These are phyloP conservation scores for Clonostachys solani DNA, from an alignment of 2,329 filamentous ascomycete species.

Conservation along the genomic window DNA sequence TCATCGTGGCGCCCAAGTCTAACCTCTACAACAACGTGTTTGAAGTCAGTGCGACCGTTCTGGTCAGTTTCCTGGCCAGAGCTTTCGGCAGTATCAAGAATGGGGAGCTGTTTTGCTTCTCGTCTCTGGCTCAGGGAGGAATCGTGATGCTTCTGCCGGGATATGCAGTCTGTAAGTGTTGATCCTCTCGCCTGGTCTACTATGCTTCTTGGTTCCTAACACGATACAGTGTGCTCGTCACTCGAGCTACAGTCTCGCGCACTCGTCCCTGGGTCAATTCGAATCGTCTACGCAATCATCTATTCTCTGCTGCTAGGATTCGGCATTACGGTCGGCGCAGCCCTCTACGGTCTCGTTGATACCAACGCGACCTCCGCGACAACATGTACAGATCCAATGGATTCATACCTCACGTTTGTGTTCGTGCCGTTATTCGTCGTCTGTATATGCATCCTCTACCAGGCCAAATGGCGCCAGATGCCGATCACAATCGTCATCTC, in stretches of 20 bases:
- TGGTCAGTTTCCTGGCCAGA: slow-evolving; percentile 59
- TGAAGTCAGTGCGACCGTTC: slow-evolving; percentile 56
- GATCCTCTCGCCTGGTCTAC: not conserved
- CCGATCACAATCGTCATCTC: slow-evolving; percentile 74
- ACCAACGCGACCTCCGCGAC: slow-evolving; percentile 39
- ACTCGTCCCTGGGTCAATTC: slow-evolving; percentile 66
- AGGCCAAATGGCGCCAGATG: slow-evolving; percentile 77
- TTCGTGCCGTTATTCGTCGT: slow-evolving; percentile 73
- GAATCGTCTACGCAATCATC: slow-evolving; percentile 71
- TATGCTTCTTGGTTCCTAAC: slow-evolving; percentile 8
- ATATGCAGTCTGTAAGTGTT: slow-evolving; percentile 51
- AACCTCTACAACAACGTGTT: slow-evolving; percentile 65
- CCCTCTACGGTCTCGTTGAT: slow-evolving; percentile 60
- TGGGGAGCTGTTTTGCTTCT: slow-evolving; percentile 57
- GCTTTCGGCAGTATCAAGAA: slow-evolving; percentile 56
- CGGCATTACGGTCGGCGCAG: slow-evolving; percentile 64
- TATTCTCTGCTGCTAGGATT: slow-evolving; percentile 71
- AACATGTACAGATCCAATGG: slow-evolving; percentile 37
- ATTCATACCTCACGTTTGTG: slow-evolving; percentile 49
- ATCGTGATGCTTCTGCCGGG: slow-evolving; percentile 65
- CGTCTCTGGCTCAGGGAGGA: slow-evolving; percentile 58
- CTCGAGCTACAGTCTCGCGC: slow-evolving; percentile 67
- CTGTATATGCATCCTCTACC: slow-evolving; percentile 72
- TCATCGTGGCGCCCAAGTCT: slow-evolving; percentile 65
- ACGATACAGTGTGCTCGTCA: slow-evolving; percentile 29